Base-by-base conservation (phyloP, 305 asterid genomes). In the Ajuga reptans region DNA sequence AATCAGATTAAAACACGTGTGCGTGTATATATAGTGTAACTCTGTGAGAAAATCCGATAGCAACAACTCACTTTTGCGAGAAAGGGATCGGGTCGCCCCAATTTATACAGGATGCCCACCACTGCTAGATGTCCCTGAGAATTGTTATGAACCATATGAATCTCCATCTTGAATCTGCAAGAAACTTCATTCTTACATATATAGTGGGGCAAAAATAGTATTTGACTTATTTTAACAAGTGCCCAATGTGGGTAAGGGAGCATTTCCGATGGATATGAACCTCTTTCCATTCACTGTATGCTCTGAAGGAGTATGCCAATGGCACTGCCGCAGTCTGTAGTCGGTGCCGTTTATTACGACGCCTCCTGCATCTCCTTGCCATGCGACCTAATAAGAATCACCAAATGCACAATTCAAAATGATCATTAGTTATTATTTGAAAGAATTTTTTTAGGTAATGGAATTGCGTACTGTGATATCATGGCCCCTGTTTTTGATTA, bases 231-330 rank as follows among this genome's bases (percentile, higher is more conserved):
- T n/a, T n/a, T n/a, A n/a, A n/a, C n/a, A n/a, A n/a, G n/a, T n/a
- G n/a, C n/a, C n/a, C n/a, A n/a, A n/a, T n/a, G n/a, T n/a, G n/a
- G n/a, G n/a, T n/a, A n/a, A n/a, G n/a, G n/a, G n/a, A n/a, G n/a
- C n/a, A n/a, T n/a, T n/a, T n/a, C n/a, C n/a, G n/a, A n/a, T 0
- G 27, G 11, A 14, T 11, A 42, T 6, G 9, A 18, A 91, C 96
- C 90, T 79, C 71, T 36, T 78, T 29, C 85, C 86, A 45, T 85
- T 66, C 14, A 89, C n/a, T 1, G 85, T 78, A 84, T 92, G 96
- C 59, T 92, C 98, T 11, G 96, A 75, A 69, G 98, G 95, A 71
- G 86, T 65, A 72, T 92, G 98, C 96, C 98, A 92, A 63, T 92
- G 98, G 57, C 88, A 79, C 42, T 86, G 92, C 12, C 0, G 54